phyloP scores from a whole-genome alignment of 1,139 yeast species.

The Candida sojae region DNA sequence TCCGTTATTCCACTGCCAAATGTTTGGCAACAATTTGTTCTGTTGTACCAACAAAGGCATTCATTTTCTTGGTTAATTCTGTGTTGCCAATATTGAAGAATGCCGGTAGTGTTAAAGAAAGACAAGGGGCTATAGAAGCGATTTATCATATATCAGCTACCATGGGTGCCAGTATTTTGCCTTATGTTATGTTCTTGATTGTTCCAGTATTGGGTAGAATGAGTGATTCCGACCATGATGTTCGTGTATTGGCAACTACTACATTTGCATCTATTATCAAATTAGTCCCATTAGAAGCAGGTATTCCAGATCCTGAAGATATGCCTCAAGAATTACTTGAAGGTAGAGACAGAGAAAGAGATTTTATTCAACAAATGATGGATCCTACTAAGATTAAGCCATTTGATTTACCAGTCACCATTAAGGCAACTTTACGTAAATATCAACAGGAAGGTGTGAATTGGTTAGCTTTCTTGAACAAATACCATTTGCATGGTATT shows the following conservation, averaged over 20 bases:
- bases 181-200: slow-evolving; percentile 91
- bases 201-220: slow-evolving; percentile 96
- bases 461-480: slow-evolving; percentile 95
- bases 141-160: slow-evolving; percentile 80
- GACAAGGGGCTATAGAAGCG: slow-evolving; percentile 95
- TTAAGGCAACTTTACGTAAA: slow-evolving; percentile 88
- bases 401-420: slow-evolving; percentile 85
- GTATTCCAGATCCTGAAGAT: slow-evolving; percentile 94
- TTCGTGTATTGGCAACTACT: slow-evolving; percentile 89
- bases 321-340: slow-evolving; percentile 81
- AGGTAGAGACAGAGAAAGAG: slow-evolving; percentile 93
- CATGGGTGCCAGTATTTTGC: slow-evolving; percentile 89
- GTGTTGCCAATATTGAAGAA: slow-evolving; percentile 81
- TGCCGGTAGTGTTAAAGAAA: slow-evolving; percentile 70
- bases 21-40: slow-evolving; percentile 82
- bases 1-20: slow-evolving; percentile 89
- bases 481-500: slow-evolving; percentile 94
- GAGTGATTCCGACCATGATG: slow-evolving; percentile 93
- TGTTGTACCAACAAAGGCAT: slow-evolving; percentile 71
- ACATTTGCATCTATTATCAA: slow-evolving; percentile 96
- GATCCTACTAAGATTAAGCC: slow-evolving; percentile 92
- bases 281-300: slow-evolving; percentile 94
- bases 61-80: slow-evolving; percentile 76
- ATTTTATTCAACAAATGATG: slow-evolving; percentile 96
- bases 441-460: slow-evolving; percentile 99